Evolutionary conservation across 2,329 filamentous ascomycete genomes (phyloP), one percentile per base, ranked within the genome.

Genomic region (Lachnellula hyalina): DNA sequence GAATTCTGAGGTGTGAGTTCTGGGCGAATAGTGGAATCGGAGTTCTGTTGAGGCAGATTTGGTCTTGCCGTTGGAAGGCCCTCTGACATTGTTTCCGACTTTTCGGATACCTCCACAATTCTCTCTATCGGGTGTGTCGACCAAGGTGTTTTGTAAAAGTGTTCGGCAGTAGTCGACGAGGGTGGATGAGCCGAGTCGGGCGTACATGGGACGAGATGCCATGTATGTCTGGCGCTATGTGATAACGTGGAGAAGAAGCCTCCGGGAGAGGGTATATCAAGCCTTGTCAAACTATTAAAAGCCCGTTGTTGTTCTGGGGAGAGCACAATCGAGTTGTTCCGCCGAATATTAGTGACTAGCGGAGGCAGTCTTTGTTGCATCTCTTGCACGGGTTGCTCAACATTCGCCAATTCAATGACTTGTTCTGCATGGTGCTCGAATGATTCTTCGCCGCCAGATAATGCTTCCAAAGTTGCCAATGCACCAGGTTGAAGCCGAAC

Each of bases 181-280:
- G 91, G 91, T 0, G 84, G 83, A 3, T 74, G 73, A 59, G 77
- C 68, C 17, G 78, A 79, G 7, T 82, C 78, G 12, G 80, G 78
- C 19, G 78, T 77, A 62, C 71, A 74, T 28, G 74, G 73, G 11
- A 79, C 77, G 56, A 86, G 74, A 65, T 90, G 84, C 93, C 93
- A 97, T 12, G 92, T 94, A 66, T 86, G 84, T 51, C 91, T 84
- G 38, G 86, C 84, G 51, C 83, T 81, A 3, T 86, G 83, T 38
- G 87, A 89, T 28, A 96, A 80, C 0, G 87, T 90, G 2, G 89
- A 89, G 72, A 96, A 96, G 77, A 96, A 96, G 0, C 88, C 90
- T 25, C 90, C 87, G 0, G 93, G 93, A 0, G 93, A 96, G 5
- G 92, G 93, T 35, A 97, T 91, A 25, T 92, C 92, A 19, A 96